phyloP scores from a whole-genome alignment of 371 early-diverging fungal genomes.

The Mortierella sp. region DNA sequence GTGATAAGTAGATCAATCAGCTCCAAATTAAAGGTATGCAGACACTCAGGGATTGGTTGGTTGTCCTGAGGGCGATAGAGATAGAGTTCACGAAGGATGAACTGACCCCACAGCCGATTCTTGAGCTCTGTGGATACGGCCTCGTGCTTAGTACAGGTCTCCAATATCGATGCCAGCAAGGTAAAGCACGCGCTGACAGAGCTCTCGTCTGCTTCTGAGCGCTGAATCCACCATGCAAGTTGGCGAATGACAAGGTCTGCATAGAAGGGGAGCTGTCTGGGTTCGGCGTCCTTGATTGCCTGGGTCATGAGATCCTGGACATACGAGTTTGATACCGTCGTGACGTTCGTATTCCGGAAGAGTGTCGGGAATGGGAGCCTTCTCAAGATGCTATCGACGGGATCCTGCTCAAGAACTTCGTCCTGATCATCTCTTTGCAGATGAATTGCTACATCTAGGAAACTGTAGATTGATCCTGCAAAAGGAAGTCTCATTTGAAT shows the following conservation, averaged over 20 bases:
- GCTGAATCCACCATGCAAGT: slow-evolving; percentile 31
- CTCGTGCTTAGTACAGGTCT: slow-evolving; percentile 9
- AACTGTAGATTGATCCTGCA: slow-evolving; percentile 57
- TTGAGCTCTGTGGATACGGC: slow-evolving; percentile 20
- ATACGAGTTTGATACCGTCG: slow-evolving; percentile 21
- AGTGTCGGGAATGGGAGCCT: slow-evolving; percentile 54
- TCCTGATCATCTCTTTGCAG: neutral
- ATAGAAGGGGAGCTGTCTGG: slow-evolving; percentile 34
- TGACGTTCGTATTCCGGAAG: slow-evolving; percentile 49
- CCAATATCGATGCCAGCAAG: slow-evolving; percentile 49
- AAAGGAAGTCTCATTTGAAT: slow-evolving; percentile 58
- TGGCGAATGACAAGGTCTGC: slow-evolving; percentile 52
- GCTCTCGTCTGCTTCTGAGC: slow-evolving; percentile 3
- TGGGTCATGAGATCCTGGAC: slow-evolving; percentile 35
- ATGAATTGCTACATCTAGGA: slow-evolving; percentile 22
- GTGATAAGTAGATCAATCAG: slow-evolving; percentile 32
- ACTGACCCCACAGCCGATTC: slow-evolving; percentile 24
- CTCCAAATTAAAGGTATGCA: slow-evolving; percentile 16
- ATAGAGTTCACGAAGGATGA: slow-evolving; percentile 31
- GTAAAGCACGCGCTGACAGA: slow-evolving; percentile 34
- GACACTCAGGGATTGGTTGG: neutral
- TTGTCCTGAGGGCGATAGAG: slow-evolving; percentile 7
- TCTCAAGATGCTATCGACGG: slow-evolving; percentile 36
- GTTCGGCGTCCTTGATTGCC: slow-evolving; percentile 38
- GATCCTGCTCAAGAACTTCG: slow-evolving; percentile 12